Conservation (phyloP, 1,139 yeast species). For the Suhomyces anneliseae region DNA sequence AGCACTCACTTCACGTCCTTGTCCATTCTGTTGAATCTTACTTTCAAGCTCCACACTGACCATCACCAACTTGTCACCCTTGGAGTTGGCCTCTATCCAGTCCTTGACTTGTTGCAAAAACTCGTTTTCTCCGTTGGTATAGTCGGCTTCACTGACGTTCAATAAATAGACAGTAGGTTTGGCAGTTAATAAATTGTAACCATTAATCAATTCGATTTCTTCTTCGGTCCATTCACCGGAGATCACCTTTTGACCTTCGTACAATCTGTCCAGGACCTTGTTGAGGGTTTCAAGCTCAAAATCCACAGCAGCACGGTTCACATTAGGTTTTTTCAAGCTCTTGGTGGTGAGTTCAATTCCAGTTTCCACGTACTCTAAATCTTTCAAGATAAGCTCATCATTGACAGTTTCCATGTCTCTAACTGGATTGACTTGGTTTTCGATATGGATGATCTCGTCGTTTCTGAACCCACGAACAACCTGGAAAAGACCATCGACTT, state of each 20-base stretch:
- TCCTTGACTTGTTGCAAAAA: slow-evolving; percentile 40
- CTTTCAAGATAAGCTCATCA: slow-evolving; percentile 73
- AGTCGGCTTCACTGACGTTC: slow-evolving; percentile 62
- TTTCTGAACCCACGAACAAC: slow-evolving; percentile 66
- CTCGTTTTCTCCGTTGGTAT: slow-evolving; percentile 43
- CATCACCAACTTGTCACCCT: slow-evolving; percentile 53
- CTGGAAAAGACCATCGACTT: slow-evolving; percentile 74
- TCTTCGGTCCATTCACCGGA: slow-evolving; percentile 47
- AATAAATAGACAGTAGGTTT: slow-evolving; percentile 66
- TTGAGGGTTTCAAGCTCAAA: slow-evolving; percentile 49
- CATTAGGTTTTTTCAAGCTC: slow-evolving; percentile 40
- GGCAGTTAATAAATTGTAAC: slow-evolving; percentile 63
- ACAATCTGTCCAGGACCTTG: slow-evolving; percentile 49
- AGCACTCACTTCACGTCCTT: slow-evolving; percentile 25
- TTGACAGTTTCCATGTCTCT: slow-evolving; percentile 67
- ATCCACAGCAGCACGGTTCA: slow-evolving; percentile 30
- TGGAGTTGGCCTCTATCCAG: slow-evolving; percentile 59
- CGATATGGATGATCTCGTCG: slow-evolving; percentile 72
- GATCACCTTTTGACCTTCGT: slow-evolving; percentile 58
- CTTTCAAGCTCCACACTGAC: slow-evolving; percentile 65
- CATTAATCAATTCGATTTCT: slow-evolving; percentile 58
- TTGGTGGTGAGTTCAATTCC: slow-evolving; percentile 50
- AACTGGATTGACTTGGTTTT: slow-evolving; percentile 61
- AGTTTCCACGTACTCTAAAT: slow-evolving; percentile 62
- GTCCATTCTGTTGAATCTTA: slow-evolving; percentile 26